A percentile compares a stretch with the other conserved stretches of the same genome.
phyloP scores from a whole-genome alignment of 2,329 filamentous ascomycete genomes.

The Scolecobasidium constrictum region DNA sequence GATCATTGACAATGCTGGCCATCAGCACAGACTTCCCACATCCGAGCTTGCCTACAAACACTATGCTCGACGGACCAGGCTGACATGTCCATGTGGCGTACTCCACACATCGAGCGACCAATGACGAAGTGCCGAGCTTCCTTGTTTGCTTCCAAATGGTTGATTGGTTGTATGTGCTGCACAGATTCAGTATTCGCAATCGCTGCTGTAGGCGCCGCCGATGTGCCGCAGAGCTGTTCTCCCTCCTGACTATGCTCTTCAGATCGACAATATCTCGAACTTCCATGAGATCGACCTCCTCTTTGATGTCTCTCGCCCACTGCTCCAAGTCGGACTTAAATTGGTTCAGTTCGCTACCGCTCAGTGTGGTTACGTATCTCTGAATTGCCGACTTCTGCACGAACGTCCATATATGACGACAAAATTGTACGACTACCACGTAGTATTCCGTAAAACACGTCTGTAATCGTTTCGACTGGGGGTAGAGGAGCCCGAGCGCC shows the following conservation, averaged over 20 bases:
- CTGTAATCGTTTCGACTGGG: no score
- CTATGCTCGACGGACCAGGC: constrained; percentile 18
- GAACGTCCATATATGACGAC: constrained; percentile 23
- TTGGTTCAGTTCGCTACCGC: constrained; percentile 21
- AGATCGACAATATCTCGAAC: constrained; percentile 18
- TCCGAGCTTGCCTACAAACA: constrained; percentile 31
- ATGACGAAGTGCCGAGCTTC: no score
- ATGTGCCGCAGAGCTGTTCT: constrained; percentile 14
- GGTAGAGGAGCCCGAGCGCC: no score
- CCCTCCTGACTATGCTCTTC: constrained; percentile 14
- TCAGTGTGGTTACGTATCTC: constrained; percentile 21
- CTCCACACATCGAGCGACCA: no score
- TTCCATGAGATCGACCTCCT: constrained; percentile 21
- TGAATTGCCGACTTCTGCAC: constrained; percentile 22
- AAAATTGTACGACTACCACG: no score
- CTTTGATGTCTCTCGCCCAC: constrained; percentile 27
- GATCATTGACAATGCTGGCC: constrained; percentile 27
- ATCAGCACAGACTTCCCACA: constrained; percentile 35
- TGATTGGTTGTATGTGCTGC: constrained; percentile 32
- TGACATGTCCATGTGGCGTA: constrained; percentile 21
- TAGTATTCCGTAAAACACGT: no score
- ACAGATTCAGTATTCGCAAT: constrained; percentile 25
- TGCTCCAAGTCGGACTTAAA: constrained; percentile 23
- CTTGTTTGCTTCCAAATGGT: no score
- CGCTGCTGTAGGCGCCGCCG: constrained; percentile 14